These are phyloP conservation scores for Aspergillus pseudotamarii DNA, from an alignment of 2,329 filamentous ascomycete genomes.

Conservation along the genomic window DNA sequence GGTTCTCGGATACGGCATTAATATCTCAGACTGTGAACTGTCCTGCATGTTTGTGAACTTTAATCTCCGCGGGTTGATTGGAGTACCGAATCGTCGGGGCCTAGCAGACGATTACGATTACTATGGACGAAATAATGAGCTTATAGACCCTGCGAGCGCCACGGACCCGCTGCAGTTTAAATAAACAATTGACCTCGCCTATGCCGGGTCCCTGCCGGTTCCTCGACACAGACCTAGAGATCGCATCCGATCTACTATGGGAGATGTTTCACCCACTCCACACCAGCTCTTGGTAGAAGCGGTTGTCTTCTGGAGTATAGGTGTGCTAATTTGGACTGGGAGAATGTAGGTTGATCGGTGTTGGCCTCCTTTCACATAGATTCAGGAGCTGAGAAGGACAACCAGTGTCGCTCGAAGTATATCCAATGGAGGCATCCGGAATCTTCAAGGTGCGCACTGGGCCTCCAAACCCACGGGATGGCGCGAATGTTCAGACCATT, in stretches of 20 bases:
- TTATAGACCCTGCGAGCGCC: too few relatives aligned
- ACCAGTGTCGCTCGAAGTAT: background rate
- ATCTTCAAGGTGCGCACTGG: background rate
- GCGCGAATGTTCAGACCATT: background rate
- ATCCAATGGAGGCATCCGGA: background rate
- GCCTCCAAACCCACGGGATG: too few relatives aligned
- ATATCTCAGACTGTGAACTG: background rate
- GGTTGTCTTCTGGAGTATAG: conserved; percentile 31
- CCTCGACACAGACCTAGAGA: background rate
- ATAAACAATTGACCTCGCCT: background rate
- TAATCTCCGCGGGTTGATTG: background rate
- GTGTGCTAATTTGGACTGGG: conserved; percentile 7
- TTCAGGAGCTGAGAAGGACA: background rate
- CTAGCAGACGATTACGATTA: too few relatives aligned
- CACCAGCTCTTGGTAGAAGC: conserved; percentile 24
- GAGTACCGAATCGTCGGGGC: background rate
- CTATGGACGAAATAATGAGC: too few relatives aligned
- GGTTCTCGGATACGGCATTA: background rate
- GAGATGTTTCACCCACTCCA: conserved; percentile 13
- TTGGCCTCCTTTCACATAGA: background rate
- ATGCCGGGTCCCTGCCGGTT: background rate
- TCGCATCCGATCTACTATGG: conserved; percentile 20
- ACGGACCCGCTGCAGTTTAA: background rate
- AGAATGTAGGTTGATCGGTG: background rate
- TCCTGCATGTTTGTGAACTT: background rate